Evolutionary conservation across 1,284 basidiomycete genomes (phyloP).

Genomic region (Cryptococcus sp.): DNA sequence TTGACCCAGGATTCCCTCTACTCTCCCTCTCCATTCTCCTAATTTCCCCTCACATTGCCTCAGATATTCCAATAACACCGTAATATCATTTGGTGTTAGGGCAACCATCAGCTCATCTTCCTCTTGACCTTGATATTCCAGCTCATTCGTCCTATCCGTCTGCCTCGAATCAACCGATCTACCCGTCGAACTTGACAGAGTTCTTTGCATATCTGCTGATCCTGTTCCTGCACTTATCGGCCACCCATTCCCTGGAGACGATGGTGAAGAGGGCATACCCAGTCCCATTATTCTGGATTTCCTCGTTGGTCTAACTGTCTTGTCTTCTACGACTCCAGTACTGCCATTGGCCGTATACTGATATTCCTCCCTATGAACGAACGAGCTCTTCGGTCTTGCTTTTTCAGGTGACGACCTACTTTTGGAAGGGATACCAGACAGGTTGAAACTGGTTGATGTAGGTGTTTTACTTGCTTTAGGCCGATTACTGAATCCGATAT

Average conservation of each 20-base stretch:
- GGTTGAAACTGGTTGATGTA: not conserved
- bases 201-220: not conserved
- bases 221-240: no score
- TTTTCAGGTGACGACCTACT: not conserved
- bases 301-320: conserved; percentile 8
- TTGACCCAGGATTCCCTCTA: conserved; percentile 3
- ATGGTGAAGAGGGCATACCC: conserved; percentile 10
- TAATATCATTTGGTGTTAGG: conserved; percentile 42
- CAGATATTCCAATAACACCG: conserved; percentile 36
- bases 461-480: not conserved
- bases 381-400: not conserved
- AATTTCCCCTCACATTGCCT: conserved; percentile 38
- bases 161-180: not conserved
- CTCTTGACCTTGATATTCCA: conserved; percentile 9
- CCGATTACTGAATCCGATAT: no score
- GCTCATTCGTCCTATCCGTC: not conserved
- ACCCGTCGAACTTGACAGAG: not conserved
- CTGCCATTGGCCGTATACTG: not conserved
- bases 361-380: not conserved
- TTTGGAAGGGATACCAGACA: not conserved
- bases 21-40: conserved; percentile 30
- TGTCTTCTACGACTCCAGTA: not conserved
- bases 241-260: not conserved
- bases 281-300: conserved; percentile 21
- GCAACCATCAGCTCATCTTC: conserved; percentile 20